Percentiles rank a stretch among this genome's conserved stretches.
Conservation (phyloP, 768 basidiomycete genomes). For the Tylopilus sp. region DNA sequence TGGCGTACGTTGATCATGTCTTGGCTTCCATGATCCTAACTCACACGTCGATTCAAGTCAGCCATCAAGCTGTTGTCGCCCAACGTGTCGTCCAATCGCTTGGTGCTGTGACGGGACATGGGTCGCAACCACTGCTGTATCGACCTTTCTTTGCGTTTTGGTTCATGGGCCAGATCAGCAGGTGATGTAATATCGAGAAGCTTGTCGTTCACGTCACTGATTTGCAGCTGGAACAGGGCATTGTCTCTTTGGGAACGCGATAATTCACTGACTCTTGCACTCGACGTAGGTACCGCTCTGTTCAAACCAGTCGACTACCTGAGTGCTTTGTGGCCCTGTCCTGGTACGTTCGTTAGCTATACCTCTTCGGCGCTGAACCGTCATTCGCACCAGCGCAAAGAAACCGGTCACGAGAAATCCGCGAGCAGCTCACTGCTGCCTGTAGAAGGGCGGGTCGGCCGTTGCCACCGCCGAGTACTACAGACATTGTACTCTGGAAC, state of each 20-base stretch:
- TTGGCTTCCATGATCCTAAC: conserved; percentile 6
- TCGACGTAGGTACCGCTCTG: conserved; percentile 62
- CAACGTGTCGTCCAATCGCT: conserved; percentile 59
- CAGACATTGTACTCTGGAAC: neutral
- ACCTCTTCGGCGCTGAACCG: conserved; percentile 4
- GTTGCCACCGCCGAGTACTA: conserved; percentile 36
- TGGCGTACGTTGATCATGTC: conserved; percentile 50
- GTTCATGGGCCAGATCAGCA: conserved; percentile 70
- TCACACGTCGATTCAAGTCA: conserved; percentile 39
- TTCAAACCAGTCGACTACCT: conserved; percentile 60
- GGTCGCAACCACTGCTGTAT: conserved; percentile 44
- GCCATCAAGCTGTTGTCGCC: conserved; percentile 57
- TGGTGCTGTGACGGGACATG: conserved; percentile 54
- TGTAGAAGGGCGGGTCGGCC: conserved; percentile 48
- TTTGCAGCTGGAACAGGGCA: conserved; percentile 35
- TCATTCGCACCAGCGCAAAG: conserved; percentile 44
- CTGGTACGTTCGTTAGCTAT: conserved; percentile 38
- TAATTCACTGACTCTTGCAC: conserved; percentile 51
- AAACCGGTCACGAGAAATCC: conserved; percentile 43
- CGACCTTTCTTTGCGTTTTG: conserved; percentile 70
- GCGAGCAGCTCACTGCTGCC: conserved; percentile 43
- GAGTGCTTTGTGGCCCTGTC: conserved; percentile 61
- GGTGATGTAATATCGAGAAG: conserved; percentile 33
- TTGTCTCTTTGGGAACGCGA: conserved; percentile 62
- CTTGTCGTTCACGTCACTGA: conserved; percentile 10